Base-by-base conservation (phyloP, 305 asterid genomes). In the Andrographis paniculata region DNA sequence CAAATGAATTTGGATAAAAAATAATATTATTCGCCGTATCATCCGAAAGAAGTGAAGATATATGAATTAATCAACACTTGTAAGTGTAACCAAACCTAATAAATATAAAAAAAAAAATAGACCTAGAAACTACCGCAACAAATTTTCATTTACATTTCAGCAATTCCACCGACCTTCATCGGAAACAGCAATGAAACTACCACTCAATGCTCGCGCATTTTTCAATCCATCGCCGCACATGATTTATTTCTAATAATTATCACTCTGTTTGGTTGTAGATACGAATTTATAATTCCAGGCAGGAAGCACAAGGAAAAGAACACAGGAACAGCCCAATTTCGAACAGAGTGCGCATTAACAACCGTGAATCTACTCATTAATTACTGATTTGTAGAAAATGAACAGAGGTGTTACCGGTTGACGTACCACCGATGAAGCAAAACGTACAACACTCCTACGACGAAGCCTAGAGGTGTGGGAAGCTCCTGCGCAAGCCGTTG, bases 401-500 rank as follows among this genome's bases (percentile, higher is more conserved):
- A n/a, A n/a, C n/a, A n/a, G n/a, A n/a, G n/a, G n/a, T n/a, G 8
- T 24, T 3, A 24, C 33, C 41, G 20, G 2, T 42, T 23, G 46
- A 45, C 57, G 69, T 53, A 60, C 66, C 56, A 50, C 50, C 45
- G 18, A 38, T 14, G 16, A 56, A 39, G 42, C 41, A 5, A 17
- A 39, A 1, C 47, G 73, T 69, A 50, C 74, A 66, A 63, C 40
- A 35, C 43, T 20, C 9, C 5, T 28, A 21, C 31, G 30, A 17
- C 30, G 33, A 8, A 5, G 14, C 21, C 55, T 71, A 75, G 48
- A 62, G 53, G 37, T 48, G 74, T 52, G 73, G 64, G 38, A 71
- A 68, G 53, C 62, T 72, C 62, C 75, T 47, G 44, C 73, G 73
- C 36, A 67, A 36, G 13, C 71, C 69, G 71, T 62, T 74, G 37